phyloP scores from a whole-genome alignment of 2,329 filamentous ascomycete genomes.

The Peltaster fructicola region DNA sequence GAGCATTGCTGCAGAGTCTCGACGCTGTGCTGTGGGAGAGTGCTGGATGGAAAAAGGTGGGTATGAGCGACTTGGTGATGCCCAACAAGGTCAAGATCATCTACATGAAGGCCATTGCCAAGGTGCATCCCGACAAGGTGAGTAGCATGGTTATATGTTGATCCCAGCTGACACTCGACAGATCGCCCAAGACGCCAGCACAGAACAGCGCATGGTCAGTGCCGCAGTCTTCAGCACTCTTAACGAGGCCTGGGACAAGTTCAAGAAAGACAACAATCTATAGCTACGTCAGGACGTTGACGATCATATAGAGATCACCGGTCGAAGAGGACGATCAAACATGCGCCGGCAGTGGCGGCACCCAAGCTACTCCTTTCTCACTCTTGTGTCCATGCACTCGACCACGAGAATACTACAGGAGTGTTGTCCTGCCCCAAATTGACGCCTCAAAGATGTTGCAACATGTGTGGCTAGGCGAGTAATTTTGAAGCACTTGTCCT shows the following conservation, averaged over 20 bases:
- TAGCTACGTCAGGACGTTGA: too few relatives aligned
- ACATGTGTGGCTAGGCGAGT: too few relatives aligned
- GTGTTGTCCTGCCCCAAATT: too few relatives aligned
- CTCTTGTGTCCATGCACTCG: too few relatives aligned
- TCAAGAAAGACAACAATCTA: slow-evolving; percentile 44
- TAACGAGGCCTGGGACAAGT: slow-evolving; percentile 54
- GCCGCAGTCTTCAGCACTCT: slow-evolving; percentile 45
- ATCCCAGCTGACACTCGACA: slow-evolving; percentile 11
- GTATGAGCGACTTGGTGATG: slow-evolving; percentile 81
- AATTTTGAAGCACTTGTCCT: too few relatives aligned
- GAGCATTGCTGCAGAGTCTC: slow-evolving; percentile 70
- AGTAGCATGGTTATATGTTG: slow-evolving; percentile 15
- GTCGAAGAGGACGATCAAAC: too few relatives aligned
- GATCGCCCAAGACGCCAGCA: slow-evolving; percentile 46
- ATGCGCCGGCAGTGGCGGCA: too few relatives aligned
- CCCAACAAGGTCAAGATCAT: slow-evolving; percentile 89
- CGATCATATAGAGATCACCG: too few relatives aligned
- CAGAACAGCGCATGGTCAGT: slow-evolving; percentile 50
- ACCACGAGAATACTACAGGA: too few relatives aligned
- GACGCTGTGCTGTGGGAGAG: slow-evolving; percentile 82
- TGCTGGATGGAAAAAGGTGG: slow-evolving; percentile 92
- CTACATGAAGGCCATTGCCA: slow-evolving; percentile 98
- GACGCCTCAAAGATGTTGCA: too few relatives aligned
- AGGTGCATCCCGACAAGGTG: slow-evolving; percentile 98
- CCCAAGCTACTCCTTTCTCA: too few relatives aligned